A percentile compares a stretch with the other conserved stretches of the same genome.
These are phyloP conservation scores for Trichoderma sp. DNA, from an alignment of 2,329 filamentous ascomycete genomes.

Conservation along the genomic window DNA sequence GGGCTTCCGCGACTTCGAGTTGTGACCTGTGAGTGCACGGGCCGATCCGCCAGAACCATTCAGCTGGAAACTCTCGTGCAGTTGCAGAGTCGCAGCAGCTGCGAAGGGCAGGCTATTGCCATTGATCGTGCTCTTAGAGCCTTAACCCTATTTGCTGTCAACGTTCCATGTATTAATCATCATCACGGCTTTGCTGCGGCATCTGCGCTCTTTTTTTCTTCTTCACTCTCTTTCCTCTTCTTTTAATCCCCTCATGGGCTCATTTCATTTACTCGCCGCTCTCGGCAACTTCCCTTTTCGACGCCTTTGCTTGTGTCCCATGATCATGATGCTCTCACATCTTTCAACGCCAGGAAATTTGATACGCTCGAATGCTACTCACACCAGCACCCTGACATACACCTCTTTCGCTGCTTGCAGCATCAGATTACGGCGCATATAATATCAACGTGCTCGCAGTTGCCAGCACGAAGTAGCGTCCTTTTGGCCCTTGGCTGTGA, in stretches of 20 bases:
- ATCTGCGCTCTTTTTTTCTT: background rate
- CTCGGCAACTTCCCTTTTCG: constrained; percentile 5
- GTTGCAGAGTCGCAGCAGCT: background rate
- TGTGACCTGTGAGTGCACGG: background rate
- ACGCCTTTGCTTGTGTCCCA: background rate
- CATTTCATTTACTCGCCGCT: background rate
- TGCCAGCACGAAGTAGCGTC: background rate
- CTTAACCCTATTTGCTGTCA: background rate
- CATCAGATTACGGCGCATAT: background rate
- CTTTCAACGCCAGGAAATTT: background rate
- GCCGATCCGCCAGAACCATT: constrained; percentile 13
- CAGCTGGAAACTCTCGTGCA: background rate
- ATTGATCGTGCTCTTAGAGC: background rate
- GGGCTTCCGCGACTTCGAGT: background rate
- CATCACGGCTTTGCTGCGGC: background rate
- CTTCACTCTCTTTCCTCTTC: background rate
- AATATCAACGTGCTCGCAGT: background rate
- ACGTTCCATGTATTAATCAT: background rate
- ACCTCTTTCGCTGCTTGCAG: background rate
- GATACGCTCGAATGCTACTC: background rate
- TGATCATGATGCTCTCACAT: background rate
- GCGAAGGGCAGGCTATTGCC: too few species aligned
- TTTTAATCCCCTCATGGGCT: background rate
- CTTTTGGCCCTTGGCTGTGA: background rate
- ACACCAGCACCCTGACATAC: background rate